Percentiles rank a stretch among this genome's conserved stretches.
Evolutionary conservation across 164 flowering plant species (phyloP).

Genomic region (Chimonanthus salicifolius): DNA sequence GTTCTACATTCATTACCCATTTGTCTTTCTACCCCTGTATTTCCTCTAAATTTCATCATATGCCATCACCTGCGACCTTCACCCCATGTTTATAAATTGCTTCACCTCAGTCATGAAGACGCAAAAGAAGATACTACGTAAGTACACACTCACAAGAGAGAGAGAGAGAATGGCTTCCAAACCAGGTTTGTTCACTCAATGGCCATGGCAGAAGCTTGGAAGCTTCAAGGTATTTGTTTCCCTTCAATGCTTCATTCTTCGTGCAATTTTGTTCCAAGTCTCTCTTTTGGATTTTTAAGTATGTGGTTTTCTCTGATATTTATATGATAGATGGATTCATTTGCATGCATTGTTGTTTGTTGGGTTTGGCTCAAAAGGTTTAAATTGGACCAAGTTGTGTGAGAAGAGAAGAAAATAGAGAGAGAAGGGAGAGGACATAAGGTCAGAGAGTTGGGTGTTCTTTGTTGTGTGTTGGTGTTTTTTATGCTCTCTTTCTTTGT

Average conservation of each 20-base stretch:
- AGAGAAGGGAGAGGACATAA: too few species aligned
- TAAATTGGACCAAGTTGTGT: too few species aligned
- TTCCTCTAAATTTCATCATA: background rate
- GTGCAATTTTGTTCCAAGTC: background rate
- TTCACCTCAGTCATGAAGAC: background rate
- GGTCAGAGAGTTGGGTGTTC: too few species aligned
- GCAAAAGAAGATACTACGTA: background rate
- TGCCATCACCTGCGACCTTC: background rate
- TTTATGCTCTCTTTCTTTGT: too few species aligned
- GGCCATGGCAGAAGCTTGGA: conserved; percentile 10
- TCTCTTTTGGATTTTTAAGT: background rate
- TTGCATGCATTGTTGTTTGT: too few species aligned
- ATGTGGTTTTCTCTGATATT: background rate
- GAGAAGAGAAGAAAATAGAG: background rate
- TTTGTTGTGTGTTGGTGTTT: background rate
- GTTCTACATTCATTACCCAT: background rate
- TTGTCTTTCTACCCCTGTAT: background rate
- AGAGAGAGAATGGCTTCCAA: conserved; percentile 3
- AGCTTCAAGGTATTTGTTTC: conserved; percentile 5
- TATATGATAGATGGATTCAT: too few species aligned
- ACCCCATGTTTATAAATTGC: background rate
- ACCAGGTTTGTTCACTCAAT: conserved; percentile 5
- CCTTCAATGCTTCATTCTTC: background rate
- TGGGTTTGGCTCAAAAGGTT: too few species aligned
- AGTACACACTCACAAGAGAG: background rate